Percentiles rank a stretch among this genome's conserved stretches.
Conservation (phyloP, 2,329 filamentous ascomycete species). For the Neurospora crassa region DNA sequence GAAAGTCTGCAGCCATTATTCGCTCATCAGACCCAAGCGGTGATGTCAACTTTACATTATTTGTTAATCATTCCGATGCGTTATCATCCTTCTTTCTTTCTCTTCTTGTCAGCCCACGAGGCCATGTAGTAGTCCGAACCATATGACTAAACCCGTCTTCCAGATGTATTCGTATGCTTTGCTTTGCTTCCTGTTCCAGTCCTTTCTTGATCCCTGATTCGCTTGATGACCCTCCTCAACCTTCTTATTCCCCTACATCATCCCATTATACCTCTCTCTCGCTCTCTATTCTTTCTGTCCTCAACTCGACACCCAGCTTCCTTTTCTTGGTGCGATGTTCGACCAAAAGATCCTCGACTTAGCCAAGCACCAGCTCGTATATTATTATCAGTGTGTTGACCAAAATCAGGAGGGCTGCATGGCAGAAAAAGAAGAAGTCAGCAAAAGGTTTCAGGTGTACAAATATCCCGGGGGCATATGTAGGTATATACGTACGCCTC, state of each 20-base stretch:
- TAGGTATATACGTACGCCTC: constrained; percentile 60
- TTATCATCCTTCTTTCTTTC: neutral
- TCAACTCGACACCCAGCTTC: neutral
- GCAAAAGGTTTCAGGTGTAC: neutral
- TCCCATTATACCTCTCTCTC: no score
- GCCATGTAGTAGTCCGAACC: neutral
- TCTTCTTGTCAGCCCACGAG: neutral
- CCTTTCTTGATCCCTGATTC: no score
- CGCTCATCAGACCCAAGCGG: neutral
- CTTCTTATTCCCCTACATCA: no score
- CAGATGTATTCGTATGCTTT: no score
- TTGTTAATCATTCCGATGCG: neutral
- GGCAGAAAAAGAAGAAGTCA: neutral
- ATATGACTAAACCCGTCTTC: neutral
- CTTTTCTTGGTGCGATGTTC: neutral
- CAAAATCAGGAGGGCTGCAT: constrained; percentile 69
- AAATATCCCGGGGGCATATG: neutral
- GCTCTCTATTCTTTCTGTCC: no score
- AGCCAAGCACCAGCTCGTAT: constrained; percentile 71
- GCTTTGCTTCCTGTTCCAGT: no score
- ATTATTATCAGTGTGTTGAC: constrained; percentile 76
- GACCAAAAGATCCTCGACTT: constrained; percentile 20
- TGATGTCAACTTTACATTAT: neutral
- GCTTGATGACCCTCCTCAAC: no score
- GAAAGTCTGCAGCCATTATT: neutral